Percentiles rank a stretch among this genome's conserved stretches.
Evolutionary conservation across 2,329 filamentous ascomycete species (phyloP).

Genomic region (Fusarium subglutinans): DNA sequence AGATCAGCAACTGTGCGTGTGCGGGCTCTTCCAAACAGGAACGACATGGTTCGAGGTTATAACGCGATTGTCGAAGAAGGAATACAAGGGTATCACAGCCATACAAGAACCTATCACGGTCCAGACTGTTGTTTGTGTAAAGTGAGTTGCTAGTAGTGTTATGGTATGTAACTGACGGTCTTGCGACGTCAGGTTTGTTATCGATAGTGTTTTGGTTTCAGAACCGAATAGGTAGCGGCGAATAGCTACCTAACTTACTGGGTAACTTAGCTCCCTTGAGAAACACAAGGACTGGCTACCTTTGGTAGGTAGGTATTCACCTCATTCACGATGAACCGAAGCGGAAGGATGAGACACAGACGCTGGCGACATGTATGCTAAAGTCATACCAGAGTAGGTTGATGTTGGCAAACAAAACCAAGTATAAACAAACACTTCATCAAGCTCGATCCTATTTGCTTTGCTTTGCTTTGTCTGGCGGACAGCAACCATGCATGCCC

Average conservation of each 20-base stretch:
- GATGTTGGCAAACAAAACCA: not conserved
- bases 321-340: not conserved
- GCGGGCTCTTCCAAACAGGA: constrained; percentile 64
- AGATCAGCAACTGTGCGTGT: constrained; percentile 63
- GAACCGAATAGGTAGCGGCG: not conserved
- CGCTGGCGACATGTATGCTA: not conserved
- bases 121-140: constrained; percentile 1
- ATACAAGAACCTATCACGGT: not conserved
- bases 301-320: not conserved
- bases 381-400: constrained; percentile 21
- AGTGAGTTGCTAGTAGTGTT: not conserved
- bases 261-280: not conserved
- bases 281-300: not conserved
- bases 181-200: constrained; percentile 30
- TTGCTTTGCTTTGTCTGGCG: constrained; percentile 7
- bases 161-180: constrained; percentile 1
- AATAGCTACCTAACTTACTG: not conserved
- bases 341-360: not conserved
- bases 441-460: constrained; percentile 2
- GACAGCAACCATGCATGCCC: constrained; percentile 30
- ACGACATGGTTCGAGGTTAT: constrained; percentile 55
- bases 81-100: not conserved
- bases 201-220: constrained; percentile 28
- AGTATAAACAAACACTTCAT: constrained; percentile 1
- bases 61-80: not conserved